Evolutionary conservation across 495 filamentous ascomycete genomes (phyloP).

Genomic region (Choiromyces venosus): DNA sequence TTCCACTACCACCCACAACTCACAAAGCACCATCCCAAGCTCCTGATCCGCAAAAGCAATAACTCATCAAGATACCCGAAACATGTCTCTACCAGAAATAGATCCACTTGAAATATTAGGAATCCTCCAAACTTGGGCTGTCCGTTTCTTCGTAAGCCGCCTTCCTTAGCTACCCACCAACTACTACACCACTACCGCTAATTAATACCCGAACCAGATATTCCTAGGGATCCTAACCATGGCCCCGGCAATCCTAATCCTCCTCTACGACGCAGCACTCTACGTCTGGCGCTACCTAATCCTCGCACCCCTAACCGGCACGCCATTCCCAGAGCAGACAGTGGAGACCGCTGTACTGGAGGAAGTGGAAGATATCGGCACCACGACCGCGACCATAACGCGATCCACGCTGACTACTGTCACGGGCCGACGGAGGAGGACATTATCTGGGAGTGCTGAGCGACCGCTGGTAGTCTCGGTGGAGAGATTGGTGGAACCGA

Average conservation of each 20-base stretch:
- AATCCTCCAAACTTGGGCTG: conserved; percentile 53
- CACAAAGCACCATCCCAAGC: neutral
- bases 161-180: neutral
- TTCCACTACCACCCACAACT: neutral
- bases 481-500: conserved; percentile 11
- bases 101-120: neutral
- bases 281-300: conserved; percentile 50
- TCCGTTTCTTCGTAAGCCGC: conserved; percentile 57
- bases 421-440: neutral
- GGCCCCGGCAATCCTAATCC: conserved; percentile 59
- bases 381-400: neutral
- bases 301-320: conserved; percentile 13
- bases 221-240: conserved; percentile 60
- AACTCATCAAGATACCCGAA: neutral
- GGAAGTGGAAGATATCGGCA: neutral
- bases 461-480: neutral
- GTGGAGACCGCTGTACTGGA: neutral
- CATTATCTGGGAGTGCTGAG: neutral
- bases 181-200: neutral
- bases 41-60: neutral
- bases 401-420: neutral
- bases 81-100: neutral
- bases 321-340: neutral
- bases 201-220: conserved; percentile 46
- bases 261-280: conserved; percentile 63